Conservation (phyloP, 306 rosid genomes). For the Dryas drummondii region DNA sequence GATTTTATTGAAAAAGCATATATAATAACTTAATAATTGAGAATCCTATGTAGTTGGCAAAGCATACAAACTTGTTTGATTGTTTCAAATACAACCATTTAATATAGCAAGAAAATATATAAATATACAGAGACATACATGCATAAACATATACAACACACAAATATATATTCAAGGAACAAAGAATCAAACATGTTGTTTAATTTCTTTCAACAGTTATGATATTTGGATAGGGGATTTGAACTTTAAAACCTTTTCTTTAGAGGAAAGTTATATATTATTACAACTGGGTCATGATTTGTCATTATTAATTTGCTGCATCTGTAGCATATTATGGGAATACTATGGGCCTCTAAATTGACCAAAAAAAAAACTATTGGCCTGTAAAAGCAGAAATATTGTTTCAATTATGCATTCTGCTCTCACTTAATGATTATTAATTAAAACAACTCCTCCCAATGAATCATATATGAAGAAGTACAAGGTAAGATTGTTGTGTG, state of each 20-base stretch:
- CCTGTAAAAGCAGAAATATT: neutral
- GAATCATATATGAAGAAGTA: conserved; percentile 17
- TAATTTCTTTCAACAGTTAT: neutral
- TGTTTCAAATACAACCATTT: neutral
- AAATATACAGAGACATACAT: neutral
- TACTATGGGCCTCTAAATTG: neutral
- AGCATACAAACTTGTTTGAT: neutral
- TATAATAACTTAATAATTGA: neutral
- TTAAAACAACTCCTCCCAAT: conserved; percentile 20
- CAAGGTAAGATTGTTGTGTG: conserved; percentile 17
- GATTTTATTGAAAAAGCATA: no score
- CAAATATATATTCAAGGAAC: neutral
- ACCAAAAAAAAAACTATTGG: no score
- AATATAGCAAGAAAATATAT: neutral
- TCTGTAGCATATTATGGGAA: neutral
- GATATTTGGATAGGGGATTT: neutral
- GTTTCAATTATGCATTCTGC: conserved; percentile 11
- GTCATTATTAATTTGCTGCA: neutral
- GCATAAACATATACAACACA: neutral
- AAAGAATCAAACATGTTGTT: neutral
- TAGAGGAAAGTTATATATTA: neutral
- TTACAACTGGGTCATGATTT: no score
- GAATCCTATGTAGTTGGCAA: neutral
- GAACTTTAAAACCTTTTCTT: neutral
- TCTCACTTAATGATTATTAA: conserved; percentile 1